Evolutionary conservation across 2,329 filamentous ascomycete species (phyloP), one percentile per base, ranked within the genome.

Genomic region (Rutstroemia sp.): DNA sequence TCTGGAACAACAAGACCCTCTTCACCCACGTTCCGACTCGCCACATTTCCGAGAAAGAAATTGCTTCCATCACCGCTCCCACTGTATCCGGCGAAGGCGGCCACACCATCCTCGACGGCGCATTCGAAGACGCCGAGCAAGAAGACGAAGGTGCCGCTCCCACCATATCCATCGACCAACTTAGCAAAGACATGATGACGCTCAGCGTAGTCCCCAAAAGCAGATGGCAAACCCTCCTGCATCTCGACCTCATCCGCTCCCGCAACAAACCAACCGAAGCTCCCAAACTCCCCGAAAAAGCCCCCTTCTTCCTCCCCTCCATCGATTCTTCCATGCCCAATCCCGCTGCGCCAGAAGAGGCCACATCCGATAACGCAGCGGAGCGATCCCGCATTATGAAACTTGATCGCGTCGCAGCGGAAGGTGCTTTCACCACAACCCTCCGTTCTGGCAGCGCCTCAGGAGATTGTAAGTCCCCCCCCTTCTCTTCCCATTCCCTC

Each of bases 231-330:
- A 96, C 91, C 1, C 77, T 99, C 14, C 77, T 99, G 27, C 90
- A 99, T 70, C 79, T 99, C 2, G 94, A 99, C 68, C 75, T 91
- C 25, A 96, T 99, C 69, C 88, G 74, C 74, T 83, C 91, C 72
- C 88, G 94, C 59, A 99, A 99, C 73, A 95, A 94, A 72, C 94
- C 95, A 0, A 92, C 85, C 62, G 91, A 96, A 71, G 83, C 92
- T 0, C 92, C 92, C 16, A 96, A 96, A 73, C 81, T 85, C 6
- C 94, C 94, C 0, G 90, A 96, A 70, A 95, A 95, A 68, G 92
- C 92, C 0, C 95, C 94, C 0, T 97, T 97, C 77, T 97, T 97
- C 77, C 78, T 97, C 4, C 90, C 91, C 0, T 86, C 86, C 0
- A 75, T 86, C 4, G 77, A 78, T 12, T 66, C 66, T 34, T 58